These are phyloP conservation scores for Cyberlindnera xylosilytica DNA, from an alignment of 805 yeast species.

Conservation along the genomic window DNA sequence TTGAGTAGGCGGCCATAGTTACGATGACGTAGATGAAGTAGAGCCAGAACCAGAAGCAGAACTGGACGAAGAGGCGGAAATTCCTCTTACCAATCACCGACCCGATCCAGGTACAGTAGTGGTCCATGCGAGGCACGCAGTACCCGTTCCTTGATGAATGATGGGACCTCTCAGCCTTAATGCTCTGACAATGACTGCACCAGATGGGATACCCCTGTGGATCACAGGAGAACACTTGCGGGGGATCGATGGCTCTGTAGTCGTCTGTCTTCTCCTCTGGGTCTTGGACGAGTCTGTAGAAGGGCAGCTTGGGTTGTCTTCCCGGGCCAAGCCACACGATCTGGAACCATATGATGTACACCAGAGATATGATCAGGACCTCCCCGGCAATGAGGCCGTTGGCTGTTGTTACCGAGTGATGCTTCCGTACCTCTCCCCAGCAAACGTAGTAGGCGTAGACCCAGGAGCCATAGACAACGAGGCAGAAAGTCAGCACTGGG, in stretches of 20 bases:
- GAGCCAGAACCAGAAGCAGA: conserved; percentile 35
- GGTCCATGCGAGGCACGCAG: conserved; percentile 80
- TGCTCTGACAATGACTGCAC: conserved; percentile 64
- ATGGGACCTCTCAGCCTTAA: conserved; percentile 66
- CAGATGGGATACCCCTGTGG: conserved; percentile 71
- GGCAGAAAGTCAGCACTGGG: conserved; percentile 12
- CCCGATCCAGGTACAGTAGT: conserved; percentile 79
- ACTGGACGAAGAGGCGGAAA: conserved; percentile 56
- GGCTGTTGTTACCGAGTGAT: conserved; percentile 28
- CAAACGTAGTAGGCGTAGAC: conserved; percentile 28
- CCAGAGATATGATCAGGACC: conserved; percentile 27
- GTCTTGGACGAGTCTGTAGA: conserved; percentile 30
- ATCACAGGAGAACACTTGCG: conserved; percentile 65
- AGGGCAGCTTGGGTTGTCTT: conserved; percentile 35
- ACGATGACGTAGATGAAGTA: conserved; percentile 39
- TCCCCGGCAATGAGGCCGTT: conserved; percentile 32
- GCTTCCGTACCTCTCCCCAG: conserved; percentile 26
- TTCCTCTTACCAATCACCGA: conserved; percentile 66
- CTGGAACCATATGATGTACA: conserved; percentile 41
- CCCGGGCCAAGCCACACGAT: conserved; percentile 61
- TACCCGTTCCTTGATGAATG: conserved; percentile 55
- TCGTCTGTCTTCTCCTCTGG: conserved; percentile 15
- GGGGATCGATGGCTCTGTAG: conserved; percentile 39
- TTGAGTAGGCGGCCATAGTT: conserved; percentile 34
- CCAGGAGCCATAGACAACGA: conserved; percentile 23